Base-by-base conservation (phyloP, 768 basidiomycete species). In the Russula abietina region DNA sequence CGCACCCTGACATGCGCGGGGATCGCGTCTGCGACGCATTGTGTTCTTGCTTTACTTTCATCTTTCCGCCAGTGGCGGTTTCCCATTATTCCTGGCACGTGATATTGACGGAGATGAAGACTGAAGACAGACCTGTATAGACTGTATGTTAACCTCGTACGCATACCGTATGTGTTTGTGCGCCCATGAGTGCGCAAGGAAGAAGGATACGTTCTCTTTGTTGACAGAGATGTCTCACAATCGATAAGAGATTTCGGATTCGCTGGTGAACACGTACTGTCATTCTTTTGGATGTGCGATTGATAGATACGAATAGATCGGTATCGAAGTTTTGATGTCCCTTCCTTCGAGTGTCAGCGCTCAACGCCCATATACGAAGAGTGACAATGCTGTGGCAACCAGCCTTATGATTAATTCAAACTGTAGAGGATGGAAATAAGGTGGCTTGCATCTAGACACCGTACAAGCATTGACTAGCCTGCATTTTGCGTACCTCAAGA, bases 61-160 rank as follows among this genome's bases (percentile, higher is more conserved):
- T 32, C n/a, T 46, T 50, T n/a, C 46, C 16, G 51, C 41, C n/a
- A 36, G 26, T 38, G 38, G 33, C 57, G 26, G 8, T 46, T 46
- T 46, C 26, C 36, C 38, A n/a, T n/a, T 46, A 14, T 53, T 38
- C 39, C 28, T 62, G 38, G 38, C 19, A n/a, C 28, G 16, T 22
- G 39, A 22, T 45, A 26, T 62, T 52, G 61, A 62, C 33, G 56
- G 52, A 46, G 41, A 24, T 30, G 28, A 30, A 30, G 28, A 30
- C n/a, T 16, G 33, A 53, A 30, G 51, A 62, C 32, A 52, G 24
- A 53, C 26, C 16, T 30, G n/a, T 45, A 33, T 36, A 36, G 33
- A 5, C 33, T 28, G 50, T 54, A 61, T 49, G 19, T 24, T 43
- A 33, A 43, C 33, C 49, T 8, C 38, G 10, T 43, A 12, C 14